Evolutionary conservation across 805 yeast genomes (phyloP).

Genomic region (Metschnikowia matae): DNA sequence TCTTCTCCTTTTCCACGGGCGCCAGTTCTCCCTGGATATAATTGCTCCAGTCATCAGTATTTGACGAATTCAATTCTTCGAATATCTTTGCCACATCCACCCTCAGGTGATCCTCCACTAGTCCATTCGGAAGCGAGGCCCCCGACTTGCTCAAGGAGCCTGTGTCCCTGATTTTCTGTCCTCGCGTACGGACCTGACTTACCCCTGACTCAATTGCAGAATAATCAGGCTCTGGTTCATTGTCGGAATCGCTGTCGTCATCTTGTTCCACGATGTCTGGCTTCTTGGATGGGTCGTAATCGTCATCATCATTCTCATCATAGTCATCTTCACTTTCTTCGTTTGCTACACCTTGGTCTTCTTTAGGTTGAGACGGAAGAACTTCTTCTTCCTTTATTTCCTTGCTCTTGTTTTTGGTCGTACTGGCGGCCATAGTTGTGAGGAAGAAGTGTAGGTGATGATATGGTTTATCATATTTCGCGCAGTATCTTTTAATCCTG

Average conservation of each 20-base stretch:
- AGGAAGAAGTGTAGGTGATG: neutral
- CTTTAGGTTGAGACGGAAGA: neutral
- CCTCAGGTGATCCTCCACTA: conserved; percentile 18
- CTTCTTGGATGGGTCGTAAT: conserved; percentile 45
- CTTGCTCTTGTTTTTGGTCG: neutral
- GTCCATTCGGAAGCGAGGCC: conserved; percentile 5
- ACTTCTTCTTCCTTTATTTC: neutral
- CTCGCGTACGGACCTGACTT: conserved; percentile 66
- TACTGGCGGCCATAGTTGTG: neutral
- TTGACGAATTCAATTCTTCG: conserved; percentile 12
- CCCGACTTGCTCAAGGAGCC: neutral
- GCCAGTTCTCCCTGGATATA: conserved; percentile 11
- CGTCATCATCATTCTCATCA: conserved; percentile 56
- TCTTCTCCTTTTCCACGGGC: neutral
- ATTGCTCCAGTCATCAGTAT: conserved; percentile 15
- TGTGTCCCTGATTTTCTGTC: conserved; percentile 49
- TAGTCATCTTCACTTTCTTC: conserved; percentile 34
- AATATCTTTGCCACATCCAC: conserved; percentile 35
- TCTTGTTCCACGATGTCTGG: conserved; percentile 8
- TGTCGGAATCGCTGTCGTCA: conserved; percentile 16
- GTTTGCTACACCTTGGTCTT: neutral
- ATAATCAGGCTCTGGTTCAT: conserved; percentile 32
- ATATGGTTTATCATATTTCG: neutral
- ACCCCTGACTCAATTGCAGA: conserved; percentile 48
- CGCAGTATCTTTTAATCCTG: neutral